phyloP scores from a whole-genome alignment of 169 alveolate species.

The Plasmodium relictum region DNA sequence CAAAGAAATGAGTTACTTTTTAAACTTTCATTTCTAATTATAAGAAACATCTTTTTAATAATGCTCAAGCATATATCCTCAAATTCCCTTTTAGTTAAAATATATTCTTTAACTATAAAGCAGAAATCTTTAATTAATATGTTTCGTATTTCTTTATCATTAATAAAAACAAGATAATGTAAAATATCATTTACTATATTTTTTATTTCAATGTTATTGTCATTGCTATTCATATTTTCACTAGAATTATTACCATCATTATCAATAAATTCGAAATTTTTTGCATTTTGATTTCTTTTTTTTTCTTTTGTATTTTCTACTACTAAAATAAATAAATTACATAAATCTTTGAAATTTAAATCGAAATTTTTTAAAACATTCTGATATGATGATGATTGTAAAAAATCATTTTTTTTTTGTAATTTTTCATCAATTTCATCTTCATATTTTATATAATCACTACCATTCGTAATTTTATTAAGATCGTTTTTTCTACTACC shows the following conservation, averaged over 20 bases:
- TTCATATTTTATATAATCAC: background rate
- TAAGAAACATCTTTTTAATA: slow-evolving; percentile 13
- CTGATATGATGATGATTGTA: background rate
- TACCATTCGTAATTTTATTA: background rate
- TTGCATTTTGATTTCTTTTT: background rate
- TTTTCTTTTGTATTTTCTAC: slow-evolving; percentile 5
- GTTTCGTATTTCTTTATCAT: slow-evolving; percentile 24
- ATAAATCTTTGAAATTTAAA: slow-evolving; percentile 1
- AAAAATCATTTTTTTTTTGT: background rate
- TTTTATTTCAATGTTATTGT: background rate
- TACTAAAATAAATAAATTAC: slow-evolving; percentile 20
- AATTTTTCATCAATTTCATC: no score
- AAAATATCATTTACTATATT: slow-evolving; percentile 1
- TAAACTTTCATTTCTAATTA: background rate
- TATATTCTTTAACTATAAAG: slow-evolving; percentile 19
- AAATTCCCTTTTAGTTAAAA: slow-evolving; percentile 8
- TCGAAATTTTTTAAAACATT: background rate
- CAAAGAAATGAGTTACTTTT: background rate
- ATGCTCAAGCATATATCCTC: slow-evolving; percentile 27
- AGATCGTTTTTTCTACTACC: background rate
- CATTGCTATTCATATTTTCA: background rate
- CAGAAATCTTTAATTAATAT: slow-evolving; percentile 31
- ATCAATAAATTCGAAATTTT: no score
- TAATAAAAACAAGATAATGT: background rate
- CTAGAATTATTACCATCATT: no score